Evolutionary conservation across 2,329 filamentous ascomycete genomes (phyloP).

Genomic region (Immersiporthe knoxdaviesiana): DNA sequence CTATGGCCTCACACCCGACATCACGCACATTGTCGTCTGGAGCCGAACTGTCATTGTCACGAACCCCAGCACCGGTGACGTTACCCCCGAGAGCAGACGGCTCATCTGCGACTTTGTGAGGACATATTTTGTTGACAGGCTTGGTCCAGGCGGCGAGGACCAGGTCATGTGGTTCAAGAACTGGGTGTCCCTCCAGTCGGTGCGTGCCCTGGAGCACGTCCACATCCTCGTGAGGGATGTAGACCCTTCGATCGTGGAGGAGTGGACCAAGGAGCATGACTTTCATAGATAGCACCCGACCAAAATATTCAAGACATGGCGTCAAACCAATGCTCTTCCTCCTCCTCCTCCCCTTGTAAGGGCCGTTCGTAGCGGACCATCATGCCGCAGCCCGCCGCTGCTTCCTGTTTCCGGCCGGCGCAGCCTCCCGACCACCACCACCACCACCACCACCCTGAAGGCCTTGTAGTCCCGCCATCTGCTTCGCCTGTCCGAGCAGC

Average conservation of each 20-base stretch:
- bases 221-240: constrained; percentile 71
- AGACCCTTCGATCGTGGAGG: constrained; percentile 53
- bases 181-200: constrained; percentile 85
- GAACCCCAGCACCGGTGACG: constrained; percentile 69
- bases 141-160: constrained; percentile 54
- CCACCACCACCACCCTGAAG: constrained; percentile 39
- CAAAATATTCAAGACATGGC: background rate
- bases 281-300: constrained; percentile 37
- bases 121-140: constrained; percentile 65
- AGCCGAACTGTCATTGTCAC: constrained; percentile 80
- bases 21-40: constrained; percentile 90
- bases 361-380: constrained; percentile 7
- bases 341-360: background rate
- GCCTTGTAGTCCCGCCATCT: constrained; percentile 54
- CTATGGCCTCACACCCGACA: constrained; percentile 70
- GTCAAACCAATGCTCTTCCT: background rate
- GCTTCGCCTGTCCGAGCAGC: constrained; percentile 57
- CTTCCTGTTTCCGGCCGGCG: constrained; percentile 53
- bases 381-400: constrained; percentile 56
- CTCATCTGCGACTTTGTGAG: constrained; percentile 72
- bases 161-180: constrained; percentile 89
- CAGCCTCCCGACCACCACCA: constrained; percentile 38
- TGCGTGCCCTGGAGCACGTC: constrained; percentile 85
- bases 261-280: constrained; percentile 56
- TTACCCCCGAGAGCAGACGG: constrained; percentile 68